Evolutionary conservation across 305 asterid species (phyloP).

Genomic region (Coffea humblotiana): DNA sequence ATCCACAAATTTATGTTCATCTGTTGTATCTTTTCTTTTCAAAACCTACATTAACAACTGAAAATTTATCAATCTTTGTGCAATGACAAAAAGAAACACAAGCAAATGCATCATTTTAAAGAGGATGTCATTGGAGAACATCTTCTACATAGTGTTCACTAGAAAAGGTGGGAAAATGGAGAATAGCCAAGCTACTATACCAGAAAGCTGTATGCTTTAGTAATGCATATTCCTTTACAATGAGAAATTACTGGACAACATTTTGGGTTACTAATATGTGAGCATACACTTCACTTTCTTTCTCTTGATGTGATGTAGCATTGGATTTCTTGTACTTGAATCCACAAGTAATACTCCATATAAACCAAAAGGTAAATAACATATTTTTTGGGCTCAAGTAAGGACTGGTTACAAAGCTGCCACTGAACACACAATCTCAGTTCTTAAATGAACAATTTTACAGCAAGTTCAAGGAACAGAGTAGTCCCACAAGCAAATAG

Average conservation of each 20-base stretch:
- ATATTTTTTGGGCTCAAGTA: not conserved
- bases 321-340: not conserved
- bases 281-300: not conserved
- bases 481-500: not conserved
- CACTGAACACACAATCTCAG: not conserved
- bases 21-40: slow-evolving; percentile 53
- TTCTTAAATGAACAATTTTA: not conserved
- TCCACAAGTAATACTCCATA: not conserved
- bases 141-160: not conserved
- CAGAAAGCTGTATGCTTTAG: not conserved
- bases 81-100: slow-evolving; percentile 10
- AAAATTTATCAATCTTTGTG: slow-evolving; percentile 5
- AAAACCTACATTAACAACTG: slow-evolving; percentile 49
- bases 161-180: not conserved
- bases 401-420: not conserved
- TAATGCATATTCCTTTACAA: not conserved
- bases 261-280: not conserved
- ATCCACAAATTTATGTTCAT: slow-evolving; percentile 48
- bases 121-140: not conserved
- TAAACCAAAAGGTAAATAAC: not conserved
- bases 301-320: not conserved
- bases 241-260: not conserved
- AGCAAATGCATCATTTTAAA: not conserved
- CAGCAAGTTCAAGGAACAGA: not conserved
- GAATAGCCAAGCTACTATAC: not conserved